phyloP scores from a whole-genome alignment of 345 rosid genomes.

The Durio zibethinus region DNA sequence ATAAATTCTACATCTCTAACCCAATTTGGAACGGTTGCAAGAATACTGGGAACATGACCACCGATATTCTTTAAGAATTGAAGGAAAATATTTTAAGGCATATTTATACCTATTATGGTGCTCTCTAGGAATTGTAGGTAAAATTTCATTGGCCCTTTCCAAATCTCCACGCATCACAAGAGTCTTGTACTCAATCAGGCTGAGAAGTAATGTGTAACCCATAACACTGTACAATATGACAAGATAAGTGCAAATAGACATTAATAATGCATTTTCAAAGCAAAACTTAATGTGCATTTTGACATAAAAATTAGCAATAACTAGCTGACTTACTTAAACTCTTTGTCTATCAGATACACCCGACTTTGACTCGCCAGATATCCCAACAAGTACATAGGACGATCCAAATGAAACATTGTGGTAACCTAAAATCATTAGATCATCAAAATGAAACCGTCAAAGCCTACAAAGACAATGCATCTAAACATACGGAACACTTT shows the following conservation, averaged over 20 bases:
- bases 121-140: slow-evolving; percentile 84
- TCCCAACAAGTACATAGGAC: slow-evolving; percentile 98
- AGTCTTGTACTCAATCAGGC: slow-evolving; percentile 93
- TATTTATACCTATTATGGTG: slow-evolving; percentile 70
- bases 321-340: slow-evolving; percentile 72
- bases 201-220: slow-evolving; percentile 80
- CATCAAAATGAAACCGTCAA: neutral
- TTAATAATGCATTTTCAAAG: neutral
- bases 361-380: slow-evolving; percentile 98
- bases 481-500: neutral
- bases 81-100: neutral
- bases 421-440: slow-evolving; percentile 57
- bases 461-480: neutral
- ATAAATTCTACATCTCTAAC: neutral
- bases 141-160: slow-evolving; percentile 69
- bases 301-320: slow-evolving; percentile 9
- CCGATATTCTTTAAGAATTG: neutral
- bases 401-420: slow-evolving; percentile 98
- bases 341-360: slow-evolving; percentile 95
- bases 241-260: slow-evolving; percentile 17
- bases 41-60: neutral
- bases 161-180: slow-evolving; percentile 95
- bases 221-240: slow-evolving; percentile 46
- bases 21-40: neutral
- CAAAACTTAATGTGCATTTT: neutral